Conservation (phyloP, 495 filamentous ascomycete genomes). For the Xylaria cubensis region DNA sequence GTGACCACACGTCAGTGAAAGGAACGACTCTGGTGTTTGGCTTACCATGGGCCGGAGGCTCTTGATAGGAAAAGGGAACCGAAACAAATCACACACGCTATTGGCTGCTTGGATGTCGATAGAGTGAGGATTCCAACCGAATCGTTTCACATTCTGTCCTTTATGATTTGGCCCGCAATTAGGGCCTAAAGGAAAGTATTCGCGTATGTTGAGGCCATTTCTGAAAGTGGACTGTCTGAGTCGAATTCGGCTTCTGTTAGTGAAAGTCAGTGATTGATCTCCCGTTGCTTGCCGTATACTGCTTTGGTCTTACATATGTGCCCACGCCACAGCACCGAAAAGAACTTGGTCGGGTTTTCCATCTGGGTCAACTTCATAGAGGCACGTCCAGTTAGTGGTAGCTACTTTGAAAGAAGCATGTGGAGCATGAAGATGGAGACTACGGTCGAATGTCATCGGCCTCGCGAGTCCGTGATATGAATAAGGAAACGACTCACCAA, state of each 20-base stretch:
- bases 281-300: conserved; percentile 51
- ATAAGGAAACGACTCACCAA: conserved; percentile 36
- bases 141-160: conserved; percentile 49
- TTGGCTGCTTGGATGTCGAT: conserved; percentile 67
- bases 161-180: conserved; percentile 45
- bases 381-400: background rate
- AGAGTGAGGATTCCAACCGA: conserved; percentile 46
- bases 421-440: background rate
- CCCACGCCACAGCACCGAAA: conserved; percentile 65
- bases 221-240: conserved; percentile 43
- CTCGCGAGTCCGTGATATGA: background rate
- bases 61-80: conserved; percentile 65
- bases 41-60: conserved; percentile 62
- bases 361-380: conserved; percentile 56
- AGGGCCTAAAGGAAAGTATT: conserved; percentile 56
- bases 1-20: background rate
- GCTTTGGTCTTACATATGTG: conserved; percentile 36
- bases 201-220: conserved; percentile 61
- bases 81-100: conserved; percentile 66
- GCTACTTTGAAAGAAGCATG: background rate
- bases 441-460: background rate
- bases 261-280: conserved; percentile 43
- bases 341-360: conserved; percentile 72
- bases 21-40: background rate
- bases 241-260: conserved; percentile 31